These are phyloP conservation scores for Colletotrichum trifolii DNA, from an alignment of 2,329 filamentous ascomycete species.

Conservation along the genomic window DNA sequence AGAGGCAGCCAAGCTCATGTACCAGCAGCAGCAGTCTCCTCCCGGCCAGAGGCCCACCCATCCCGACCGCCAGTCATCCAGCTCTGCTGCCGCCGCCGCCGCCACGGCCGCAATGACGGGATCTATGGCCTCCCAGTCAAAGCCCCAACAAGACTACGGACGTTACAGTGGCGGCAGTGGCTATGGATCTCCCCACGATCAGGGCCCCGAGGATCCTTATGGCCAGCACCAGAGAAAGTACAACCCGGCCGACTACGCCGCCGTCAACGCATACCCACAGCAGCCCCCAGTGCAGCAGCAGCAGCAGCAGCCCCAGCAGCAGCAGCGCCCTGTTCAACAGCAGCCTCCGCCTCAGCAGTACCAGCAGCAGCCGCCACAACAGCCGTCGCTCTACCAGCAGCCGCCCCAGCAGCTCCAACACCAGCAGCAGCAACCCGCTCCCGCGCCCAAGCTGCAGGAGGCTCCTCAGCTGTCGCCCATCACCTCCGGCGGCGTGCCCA, in stretches of 20 bases:
- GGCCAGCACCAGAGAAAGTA: constrained; percentile 70
- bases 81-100: constrained; percentile 65
- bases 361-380: constrained; percentile 41
- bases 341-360: constrained; percentile 42
- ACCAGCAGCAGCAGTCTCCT: constrained; percentile 63
- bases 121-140: constrained; percentile 50
- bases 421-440: constrained; percentile 15
- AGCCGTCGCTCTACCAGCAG: constrained; percentile 44
- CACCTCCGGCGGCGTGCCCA: constrained; percentile 31
- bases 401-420: constrained; percentile 38
- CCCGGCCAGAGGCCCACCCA: constrained; percentile 56
- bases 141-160: constrained; percentile 46
- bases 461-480: constrained; percentile 43
- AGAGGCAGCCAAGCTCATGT: constrained; percentile 73
- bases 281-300: constrained; percentile 41
- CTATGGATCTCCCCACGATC: constrained; percentile 40
- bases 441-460: constrained; percentile 33
- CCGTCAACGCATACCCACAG: constrained; percentile 62
- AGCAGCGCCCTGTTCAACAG: constrained; percentile 47
- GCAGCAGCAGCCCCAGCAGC: constrained; percentile 33
- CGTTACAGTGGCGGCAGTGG: constrained; percentile 47
- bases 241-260: constrained; percentile 82
- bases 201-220: constrained; percentile 45
- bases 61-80: constrained; percentile 65
- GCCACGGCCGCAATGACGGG: constrained; percentile 69